Percentiles rank a stretch among this genome's conserved stretches.
Conservation (phyloP, 2,329 filamentous ascomycete genomes). For the Talaromyces sp. region DNA sequence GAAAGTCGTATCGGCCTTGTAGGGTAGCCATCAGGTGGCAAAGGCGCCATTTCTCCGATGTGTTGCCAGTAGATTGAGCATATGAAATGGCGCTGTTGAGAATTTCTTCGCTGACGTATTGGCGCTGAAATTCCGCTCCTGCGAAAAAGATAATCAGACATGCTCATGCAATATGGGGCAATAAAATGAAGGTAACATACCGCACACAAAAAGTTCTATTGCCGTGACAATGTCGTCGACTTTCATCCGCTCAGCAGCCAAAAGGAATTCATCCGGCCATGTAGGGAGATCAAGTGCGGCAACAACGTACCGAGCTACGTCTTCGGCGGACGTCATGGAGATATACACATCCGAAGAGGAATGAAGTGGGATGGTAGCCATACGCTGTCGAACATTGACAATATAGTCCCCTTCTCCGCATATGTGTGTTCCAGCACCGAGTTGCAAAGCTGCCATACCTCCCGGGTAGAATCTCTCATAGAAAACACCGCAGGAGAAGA, state of each 20-base stretch:
- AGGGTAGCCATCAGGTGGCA: slow-evolving; percentile 62
- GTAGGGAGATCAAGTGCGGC: slow-evolving; percentile 56
- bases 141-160: slow-evolving; percentile 7
- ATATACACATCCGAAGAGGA: slow-evolving; percentile 49
- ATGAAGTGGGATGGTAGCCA: slow-evolving; percentile 56
- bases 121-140: slow-evolving; percentile 19
- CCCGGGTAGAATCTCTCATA: slow-evolving; percentile 69
- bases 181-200: slow-evolving; percentile 22
- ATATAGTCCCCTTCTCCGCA: slow-evolving; percentile 59
- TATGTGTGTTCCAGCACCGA: slow-evolving; percentile 53
- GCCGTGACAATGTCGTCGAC: slow-evolving; percentile 56
- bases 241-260: slow-evolving; percentile 61
- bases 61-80: slow-evolving; percentile 28
- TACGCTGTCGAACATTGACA: slow-evolving; percentile 53
- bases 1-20: slow-evolving; percentile 62
- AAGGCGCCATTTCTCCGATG: slow-evolving; percentile 36
- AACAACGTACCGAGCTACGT: slow-evolving; percentile 65
- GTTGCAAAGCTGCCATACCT: slow-evolving; percentile 55
- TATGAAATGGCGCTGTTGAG: slow-evolving; percentile 19
- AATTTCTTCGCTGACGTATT: slow-evolving; percentile 17
- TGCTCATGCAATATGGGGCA: slow-evolving; percentile 10
- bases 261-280: slow-evolving; percentile 65
- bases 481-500: slow-evolving; percentile 68
- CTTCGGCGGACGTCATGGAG: slow-evolving; percentile 63
- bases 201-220: slow-evolving; percentile 41